Percentiles rank a stretch among this genome's conserved stretches.
These are phyloP conservation scores for Globisporangium splendens DNA, from an alignment of 352 stramenopile genomes.

Conservation along the genomic window DNA sequence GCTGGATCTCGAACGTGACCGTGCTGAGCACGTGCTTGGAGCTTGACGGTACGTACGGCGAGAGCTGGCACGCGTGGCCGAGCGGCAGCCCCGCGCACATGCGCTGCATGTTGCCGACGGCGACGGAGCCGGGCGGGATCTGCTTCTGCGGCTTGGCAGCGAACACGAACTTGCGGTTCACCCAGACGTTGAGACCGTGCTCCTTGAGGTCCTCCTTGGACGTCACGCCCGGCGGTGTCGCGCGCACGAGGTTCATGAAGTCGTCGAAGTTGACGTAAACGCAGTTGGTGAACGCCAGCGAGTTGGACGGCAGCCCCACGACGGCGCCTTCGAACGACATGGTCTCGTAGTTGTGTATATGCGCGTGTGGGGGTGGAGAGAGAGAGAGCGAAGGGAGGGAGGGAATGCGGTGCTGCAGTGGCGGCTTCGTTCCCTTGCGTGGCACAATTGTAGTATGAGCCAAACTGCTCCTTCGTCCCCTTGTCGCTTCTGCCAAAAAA, in stretches of 20 bases:
- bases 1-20: slow-evolving; percentile 82
- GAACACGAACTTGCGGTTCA: slow-evolving; percentile 83
- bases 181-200: slow-evolving; percentile 75
- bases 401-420: too few relatives aligned
- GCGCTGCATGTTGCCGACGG: slow-evolving; percentile 75
- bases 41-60: slow-evolving; percentile 52
- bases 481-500: slow-evolving; percentile 2
- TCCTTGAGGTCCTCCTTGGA: slow-evolving; percentile 69
- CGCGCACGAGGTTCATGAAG: slow-evolving; percentile 63
- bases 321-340: slow-evolving; percentile 65
- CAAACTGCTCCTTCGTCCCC: too few relatives aligned
- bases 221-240: slow-evolving; percentile 57
- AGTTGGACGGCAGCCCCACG: slow-evolving; percentile 70
- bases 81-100: slow-evolving; percentile 71
- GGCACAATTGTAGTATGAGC: too few relatives aligned
- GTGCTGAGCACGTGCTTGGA: slow-evolving; percentile 49
- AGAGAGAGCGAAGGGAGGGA: too few relatives aligned
- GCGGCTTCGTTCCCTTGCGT: background rate
- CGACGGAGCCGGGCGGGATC: slow-evolving; percentile 47
- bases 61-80: slow-evolving; percentile 58
- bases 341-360: background rate
- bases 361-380: background rate
- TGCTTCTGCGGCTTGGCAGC: slow-evolving; percentile 73
- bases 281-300: slow-evolving; percentile 80
- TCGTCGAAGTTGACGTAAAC: slow-evolving; percentile 76